These are phyloP conservation scores for Cymbidium sinense DNA, from an alignment of 106 monocot species.

Conservation along the genomic window DNA sequence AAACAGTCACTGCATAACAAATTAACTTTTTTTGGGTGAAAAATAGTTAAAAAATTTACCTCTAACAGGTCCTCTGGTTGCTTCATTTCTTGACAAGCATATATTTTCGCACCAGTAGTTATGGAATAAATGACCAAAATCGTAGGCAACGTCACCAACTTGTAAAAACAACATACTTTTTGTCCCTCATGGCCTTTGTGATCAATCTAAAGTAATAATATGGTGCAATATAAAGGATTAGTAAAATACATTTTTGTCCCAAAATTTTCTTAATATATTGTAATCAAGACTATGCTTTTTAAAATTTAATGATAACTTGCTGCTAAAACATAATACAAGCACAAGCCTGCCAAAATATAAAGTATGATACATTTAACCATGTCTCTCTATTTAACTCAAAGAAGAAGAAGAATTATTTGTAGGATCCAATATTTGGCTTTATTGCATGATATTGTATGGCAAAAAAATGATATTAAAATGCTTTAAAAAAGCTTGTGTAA, in stretches of 20 bases:
- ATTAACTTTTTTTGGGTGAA: background rate
- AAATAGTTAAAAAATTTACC: background rate
- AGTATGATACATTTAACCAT: background rate
- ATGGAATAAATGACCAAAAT: background rate
- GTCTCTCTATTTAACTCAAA: conserved; percentile 12
- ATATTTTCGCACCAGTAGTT: background rate
- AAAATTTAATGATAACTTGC: too few species aligned
- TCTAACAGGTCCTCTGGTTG: background rate
- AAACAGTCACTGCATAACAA: too few species aligned
- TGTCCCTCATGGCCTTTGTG: background rate
- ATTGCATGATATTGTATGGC: too few species aligned
- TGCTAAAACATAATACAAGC: background rate
- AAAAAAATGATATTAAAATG: too few species aligned
- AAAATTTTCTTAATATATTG: background rate
- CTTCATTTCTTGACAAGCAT: background rate
- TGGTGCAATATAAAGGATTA: background rate
- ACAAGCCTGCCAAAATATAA: conserved; percentile 7
- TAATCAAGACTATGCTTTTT: background rate
- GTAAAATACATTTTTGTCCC: background rate
- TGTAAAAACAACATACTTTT: conserved; percentile 2
- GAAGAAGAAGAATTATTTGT: too few species aligned
- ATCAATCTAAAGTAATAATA: background rate
- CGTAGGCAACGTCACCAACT: background rate
- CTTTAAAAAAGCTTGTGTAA: background rate
- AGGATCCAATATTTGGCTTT: too few species aligned